Conservation (phyloP, 257 asterid genomes). For the Linderniella brevidens region DNA sequence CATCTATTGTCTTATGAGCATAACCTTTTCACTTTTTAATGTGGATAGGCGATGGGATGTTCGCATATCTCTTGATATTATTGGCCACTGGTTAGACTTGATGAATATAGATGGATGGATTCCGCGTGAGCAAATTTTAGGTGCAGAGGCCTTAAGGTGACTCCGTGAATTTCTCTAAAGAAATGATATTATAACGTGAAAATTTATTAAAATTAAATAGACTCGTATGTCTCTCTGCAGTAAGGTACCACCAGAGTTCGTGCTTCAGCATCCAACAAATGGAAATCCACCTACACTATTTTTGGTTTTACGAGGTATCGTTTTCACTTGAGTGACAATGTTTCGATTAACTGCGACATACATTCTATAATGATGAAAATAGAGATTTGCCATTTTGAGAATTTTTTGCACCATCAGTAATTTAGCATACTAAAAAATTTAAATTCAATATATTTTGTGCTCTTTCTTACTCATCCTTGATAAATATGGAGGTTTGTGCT, state of each 20-base stretch:
- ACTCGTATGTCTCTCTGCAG: slow-evolving; percentile 30
- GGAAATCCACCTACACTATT: slow-evolving; percentile 95
- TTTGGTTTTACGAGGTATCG: slow-evolving; percentile 56
- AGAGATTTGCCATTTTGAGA: too few relatives aligned
- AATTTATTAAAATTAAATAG: slow-evolving; percentile 4
- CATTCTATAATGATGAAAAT: too few relatives aligned
- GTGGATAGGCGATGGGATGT: slow-evolving; percentile 90
- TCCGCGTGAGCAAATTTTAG: slow-evolving; percentile 97
- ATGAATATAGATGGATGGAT: slow-evolving; percentile 99
- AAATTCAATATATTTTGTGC: too few relatives aligned
- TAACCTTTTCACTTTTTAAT: slow-evolving; percentile 5
- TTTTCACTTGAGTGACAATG: slow-evolving; percentile 8
- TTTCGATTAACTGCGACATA: background rate
- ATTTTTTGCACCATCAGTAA: too few relatives aligned
- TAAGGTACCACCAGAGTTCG: slow-evolving; percentile 91
- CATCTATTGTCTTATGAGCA: too few relatives aligned
- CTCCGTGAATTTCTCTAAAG: slow-evolving; percentile 10
- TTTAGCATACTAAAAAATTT: too few relatives aligned
- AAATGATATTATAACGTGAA: slow-evolving; percentile 6
- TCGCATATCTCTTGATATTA: slow-evolving; percentile 65
- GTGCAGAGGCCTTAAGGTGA: slow-evolving; percentile 92
- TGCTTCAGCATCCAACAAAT: slow-evolving; percentile 79
- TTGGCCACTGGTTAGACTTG: slow-evolving; percentile 96
- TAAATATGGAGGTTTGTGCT: too few relatives aligned
- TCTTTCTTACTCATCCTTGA: too few relatives aligned